Evolutionary conservation across 73 alveolate species (phyloP).

Genomic region (Durusdinium trenchii): DNA sequence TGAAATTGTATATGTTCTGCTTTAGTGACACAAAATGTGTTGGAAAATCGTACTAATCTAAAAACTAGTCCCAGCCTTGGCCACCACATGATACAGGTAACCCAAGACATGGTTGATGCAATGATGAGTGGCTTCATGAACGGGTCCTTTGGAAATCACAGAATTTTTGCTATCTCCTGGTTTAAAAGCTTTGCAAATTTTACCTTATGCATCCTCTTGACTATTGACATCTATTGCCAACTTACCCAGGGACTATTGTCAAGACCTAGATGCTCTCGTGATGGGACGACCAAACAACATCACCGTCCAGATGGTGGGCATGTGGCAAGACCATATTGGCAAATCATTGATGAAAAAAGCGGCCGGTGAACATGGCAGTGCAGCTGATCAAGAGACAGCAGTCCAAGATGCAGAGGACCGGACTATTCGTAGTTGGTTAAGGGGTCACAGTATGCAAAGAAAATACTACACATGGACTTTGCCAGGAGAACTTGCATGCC

Average conservation of each 20-base stretch:
- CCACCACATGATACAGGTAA: not conserved
- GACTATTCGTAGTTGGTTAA: no score
- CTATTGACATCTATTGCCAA: not conserved
- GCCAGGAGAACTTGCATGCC: conserved; percentile 1
- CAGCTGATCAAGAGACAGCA: not conserved
- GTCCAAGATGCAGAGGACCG: not conserved
- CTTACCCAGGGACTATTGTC: conserved; percentile 33
- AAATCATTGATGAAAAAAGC: conserved; percentile 12
- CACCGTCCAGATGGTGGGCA: not conserved
- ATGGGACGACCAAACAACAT: not conserved
- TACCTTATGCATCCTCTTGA: no score
- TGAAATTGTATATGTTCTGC: not conserved
- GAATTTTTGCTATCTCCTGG: no score
- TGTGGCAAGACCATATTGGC: conserved; percentile 29
- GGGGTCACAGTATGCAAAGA: not conserved
- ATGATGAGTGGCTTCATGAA: conserved; percentile 30
- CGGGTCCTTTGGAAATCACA: not conserved
- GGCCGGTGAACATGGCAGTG: not conserved
- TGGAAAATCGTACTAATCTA: not conserved
- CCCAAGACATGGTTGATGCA: not conserved
- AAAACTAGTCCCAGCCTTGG: no score
- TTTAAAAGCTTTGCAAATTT: not conserved
- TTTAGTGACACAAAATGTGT: no score
- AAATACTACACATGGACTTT: not conserved
- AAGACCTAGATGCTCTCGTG: conserved; percentile 43